These are phyloP conservation scores for Arabidopsis suecica DNA, from an alignment of 345 rosid species.

Conservation along the genomic window DNA sequence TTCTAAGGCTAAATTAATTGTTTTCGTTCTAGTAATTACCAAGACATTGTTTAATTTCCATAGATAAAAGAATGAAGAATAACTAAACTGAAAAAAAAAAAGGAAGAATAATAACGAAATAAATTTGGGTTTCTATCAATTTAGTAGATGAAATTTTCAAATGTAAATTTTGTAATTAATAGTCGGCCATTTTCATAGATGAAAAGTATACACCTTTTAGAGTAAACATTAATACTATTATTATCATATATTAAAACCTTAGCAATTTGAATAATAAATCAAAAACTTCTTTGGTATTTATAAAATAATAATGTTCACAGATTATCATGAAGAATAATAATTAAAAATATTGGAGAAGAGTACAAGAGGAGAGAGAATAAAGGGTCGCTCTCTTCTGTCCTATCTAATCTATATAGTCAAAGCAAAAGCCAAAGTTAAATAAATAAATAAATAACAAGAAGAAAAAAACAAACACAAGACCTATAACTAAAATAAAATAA, in stretches of 20 bases:
- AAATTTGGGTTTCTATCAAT: neutral
- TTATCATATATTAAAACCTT: neutral
- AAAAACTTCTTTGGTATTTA: neutral
- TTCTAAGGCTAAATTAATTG: neutral
- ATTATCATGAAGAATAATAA: slow-evolving; percentile 28
- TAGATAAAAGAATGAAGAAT: too few relatives aligned
- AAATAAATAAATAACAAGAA: slow-evolving; percentile 18
- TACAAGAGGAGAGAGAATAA: slow-evolving; percentile 48
- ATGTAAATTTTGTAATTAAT: neutral
- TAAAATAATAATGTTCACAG: slow-evolving; percentile 20
- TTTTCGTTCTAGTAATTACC: neutral
- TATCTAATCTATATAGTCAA: slow-evolving; percentile 59
- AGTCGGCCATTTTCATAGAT: neutral
- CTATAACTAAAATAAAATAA: neutral
- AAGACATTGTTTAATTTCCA: neutral
- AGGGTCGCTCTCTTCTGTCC: slow-evolving; percentile 46
- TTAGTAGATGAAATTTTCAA: neutral
- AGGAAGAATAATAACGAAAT: neutral
- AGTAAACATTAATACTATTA: too few relatives aligned
- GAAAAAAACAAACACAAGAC: slow-evolving; percentile 31
- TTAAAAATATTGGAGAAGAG: slow-evolving; percentile 29
- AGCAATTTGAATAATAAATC: slow-evolving; percentile 3
- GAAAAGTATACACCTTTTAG: neutral
- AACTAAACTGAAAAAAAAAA: neutral
- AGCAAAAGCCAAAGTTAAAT: slow-evolving; percentile 43